Percentiles rank a stretch among this genome's conserved stretches.
Conservation (phyloP, 805 yeast species). For the Candida adriatica region DNA sequence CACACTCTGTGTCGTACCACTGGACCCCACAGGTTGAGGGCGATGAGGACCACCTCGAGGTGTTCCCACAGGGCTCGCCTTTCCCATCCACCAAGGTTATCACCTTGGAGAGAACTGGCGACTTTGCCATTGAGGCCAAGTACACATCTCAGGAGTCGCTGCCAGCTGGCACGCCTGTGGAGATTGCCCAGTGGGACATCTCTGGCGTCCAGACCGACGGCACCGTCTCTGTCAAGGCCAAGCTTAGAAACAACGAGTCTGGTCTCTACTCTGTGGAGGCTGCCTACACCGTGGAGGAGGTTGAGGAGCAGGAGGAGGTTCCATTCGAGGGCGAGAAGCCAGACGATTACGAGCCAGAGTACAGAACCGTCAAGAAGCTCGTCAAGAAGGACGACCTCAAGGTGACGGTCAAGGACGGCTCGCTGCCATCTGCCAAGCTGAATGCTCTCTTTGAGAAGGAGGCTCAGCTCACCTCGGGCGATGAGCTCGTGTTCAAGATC, state of each 20-base stretch:
- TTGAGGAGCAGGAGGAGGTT: conserved; percentile 80
- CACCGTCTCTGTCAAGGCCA: conserved; percentile 79
- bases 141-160: conserved; percentile 71
- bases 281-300: conserved; percentile 92
- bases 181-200: conserved; percentile 80
- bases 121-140: conserved; percentile 79
- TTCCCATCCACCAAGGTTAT: conserved; percentile 95
- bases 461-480: conserved; percentile 77
- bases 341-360: conserved; percentile 79
- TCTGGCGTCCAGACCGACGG: conserved; percentile 76
- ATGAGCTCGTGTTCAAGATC: conserved; percentile 95
- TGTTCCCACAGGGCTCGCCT: conserved; percentile 88
- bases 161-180: conserved; percentile 57
- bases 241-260: conserved; percentile 94
- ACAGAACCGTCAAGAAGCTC: conserved; percentile 83
- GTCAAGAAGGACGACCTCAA: conserved; percentile 82
- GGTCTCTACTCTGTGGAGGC: conserved; percentile 91
- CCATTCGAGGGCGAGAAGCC: conserved; percentile 69
- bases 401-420: conserved; percentile 54
- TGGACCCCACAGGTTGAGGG: conserved; percentile 96
- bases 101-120: conserved; percentile 86
- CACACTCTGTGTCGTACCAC: conserved; percentile 84
- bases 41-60: conserved; percentile 83
- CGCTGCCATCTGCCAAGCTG: conserved; percentile 50
- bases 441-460: conserved; percentile 72